Conservation (phyloP, 495 filamentous ascomycete species). For the Elasticomyces elasticus region DNA sequence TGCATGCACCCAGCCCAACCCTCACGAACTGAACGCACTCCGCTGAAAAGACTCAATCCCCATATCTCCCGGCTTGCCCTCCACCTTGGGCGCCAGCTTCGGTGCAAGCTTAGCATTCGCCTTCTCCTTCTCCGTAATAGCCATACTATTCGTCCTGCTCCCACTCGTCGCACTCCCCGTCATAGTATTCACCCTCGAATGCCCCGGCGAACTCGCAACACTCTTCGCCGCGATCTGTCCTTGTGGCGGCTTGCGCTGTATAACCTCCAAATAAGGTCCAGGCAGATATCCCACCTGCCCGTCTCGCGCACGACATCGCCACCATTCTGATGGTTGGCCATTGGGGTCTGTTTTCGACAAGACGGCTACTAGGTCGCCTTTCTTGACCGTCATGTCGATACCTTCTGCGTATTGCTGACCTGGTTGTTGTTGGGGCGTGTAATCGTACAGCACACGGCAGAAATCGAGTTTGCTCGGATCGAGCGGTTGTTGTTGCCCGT, state of each 20-base stretch:
- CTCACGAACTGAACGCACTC: slow-evolving; percentile 63
- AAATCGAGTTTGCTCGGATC: slow-evolving; percentile 89
- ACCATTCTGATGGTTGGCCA: slow-evolving; percentile 91
- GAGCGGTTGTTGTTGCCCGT: slow-evolving; percentile 40
- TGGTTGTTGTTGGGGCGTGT: slow-evolving; percentile 55
- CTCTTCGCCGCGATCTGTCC: slow-evolving; percentile 41
- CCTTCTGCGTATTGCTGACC: slow-evolving; percentile 40
- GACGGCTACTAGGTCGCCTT: slow-evolving; percentile 92
- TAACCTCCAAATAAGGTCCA: slow-evolving; percentile 74
- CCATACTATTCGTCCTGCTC: slow-evolving; percentile 37
- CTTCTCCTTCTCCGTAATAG: slow-evolving; percentile 39
- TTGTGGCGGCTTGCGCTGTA: slow-evolving; percentile 55
- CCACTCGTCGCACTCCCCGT: slow-evolving; percentile 28
- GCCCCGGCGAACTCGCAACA: slow-evolving; percentile 30
- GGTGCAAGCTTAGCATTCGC: slow-evolving; percentile 50
- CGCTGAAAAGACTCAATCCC: slow-evolving; percentile 83
- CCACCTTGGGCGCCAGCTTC: slow-evolving; percentile 30
- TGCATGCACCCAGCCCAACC: background rate
- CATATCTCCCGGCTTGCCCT: slow-evolving; percentile 43
- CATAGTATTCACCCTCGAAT: slow-evolving; percentile 35
- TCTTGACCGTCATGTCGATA: slow-evolving; percentile 83
- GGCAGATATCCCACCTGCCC: slow-evolving; percentile 86
- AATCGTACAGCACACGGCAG: slow-evolving; percentile 89
- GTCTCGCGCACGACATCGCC: slow-evolving; percentile 88
- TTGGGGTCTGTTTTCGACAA: slow-evolving; percentile 85